A percentile compares a stretch with the other conserved stretches of the same genome.
These are phyloP conservation scores for Furcasterigmium sp. DNA, from an alignment of 2,329 filamentous ascomycete genomes.

Conservation along the genomic window DNA sequence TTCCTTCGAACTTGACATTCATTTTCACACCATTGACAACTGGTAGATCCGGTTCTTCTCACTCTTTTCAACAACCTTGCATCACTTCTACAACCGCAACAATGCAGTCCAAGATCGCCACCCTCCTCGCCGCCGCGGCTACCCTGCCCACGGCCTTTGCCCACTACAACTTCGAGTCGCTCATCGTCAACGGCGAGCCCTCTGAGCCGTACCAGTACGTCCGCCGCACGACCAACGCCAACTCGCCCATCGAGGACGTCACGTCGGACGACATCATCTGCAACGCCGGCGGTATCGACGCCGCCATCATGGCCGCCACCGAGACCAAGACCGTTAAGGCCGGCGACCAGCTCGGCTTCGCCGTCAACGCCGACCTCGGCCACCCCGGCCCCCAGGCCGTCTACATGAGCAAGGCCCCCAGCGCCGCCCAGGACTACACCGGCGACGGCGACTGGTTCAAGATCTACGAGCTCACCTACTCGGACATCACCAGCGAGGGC, in stretches of 20 bases:
- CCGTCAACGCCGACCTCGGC: conserved; percentile 24
- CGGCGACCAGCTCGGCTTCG: conserved; percentile 37
- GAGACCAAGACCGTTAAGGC: conserved; percentile 27
- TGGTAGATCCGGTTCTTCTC: conserved; percentile 1
- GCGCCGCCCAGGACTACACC: conserved; percentile 19
- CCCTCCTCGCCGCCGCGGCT: conserved; percentile 9
- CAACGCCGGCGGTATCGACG: conserved; percentile 30
- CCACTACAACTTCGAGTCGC: conserved; percentile 14
- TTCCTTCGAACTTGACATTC: not conserved
- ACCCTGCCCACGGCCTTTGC: conserved; percentile 12
- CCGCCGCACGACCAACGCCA: conserved; percentile 15
- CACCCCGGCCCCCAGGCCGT: conserved; percentile 33
- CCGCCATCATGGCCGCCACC: conserved; percentile 28
- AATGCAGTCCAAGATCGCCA: conserved; percentile 1
- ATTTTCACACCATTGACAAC: not conserved
- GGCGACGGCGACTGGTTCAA: conserved; percentile 31
- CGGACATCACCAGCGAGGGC: conserved; percentile 18
- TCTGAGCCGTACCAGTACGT: conserved; percentile 13
- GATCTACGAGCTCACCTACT: conserved; percentile 25
- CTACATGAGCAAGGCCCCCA: conserved; percentile 29
- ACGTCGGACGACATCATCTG: conserved; percentile 30
- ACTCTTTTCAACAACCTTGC: not conserved
- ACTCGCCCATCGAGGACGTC: conserved; percentile 33
- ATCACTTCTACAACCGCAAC: not conserved
- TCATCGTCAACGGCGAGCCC: conserved; percentile 13